Percentiles rank a stretch among this genome's conserved stretches.
phyloP scores from a whole-genome alignment of 208 protist species.

The Trypanosoma congolense region DNA sequence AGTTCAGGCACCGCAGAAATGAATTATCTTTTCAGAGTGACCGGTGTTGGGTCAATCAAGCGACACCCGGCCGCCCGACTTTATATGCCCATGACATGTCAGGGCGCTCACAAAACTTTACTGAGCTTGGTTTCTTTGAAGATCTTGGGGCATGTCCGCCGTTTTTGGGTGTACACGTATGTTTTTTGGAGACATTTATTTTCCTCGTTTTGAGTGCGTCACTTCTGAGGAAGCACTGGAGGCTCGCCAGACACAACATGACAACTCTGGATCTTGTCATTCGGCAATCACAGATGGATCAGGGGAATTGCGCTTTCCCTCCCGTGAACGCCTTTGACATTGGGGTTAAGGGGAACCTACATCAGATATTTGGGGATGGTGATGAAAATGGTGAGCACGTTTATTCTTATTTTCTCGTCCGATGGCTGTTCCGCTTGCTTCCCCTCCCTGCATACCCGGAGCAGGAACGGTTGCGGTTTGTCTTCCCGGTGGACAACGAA shows the following conservation, averaged over 20 bases:
- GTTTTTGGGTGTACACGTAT: conserved; percentile 76
- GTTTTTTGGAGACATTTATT: conserved; percentile 42
- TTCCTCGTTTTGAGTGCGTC: conserved; percentile 75
- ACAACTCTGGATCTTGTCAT: conserved; percentile 86
- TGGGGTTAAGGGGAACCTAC: conserved; percentile 64
- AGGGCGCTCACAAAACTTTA: neutral
- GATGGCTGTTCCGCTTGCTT: conserved; percentile 76
- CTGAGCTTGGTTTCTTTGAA: conserved; percentile 21
- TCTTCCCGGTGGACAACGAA: neutral
- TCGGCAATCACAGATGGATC: conserved; percentile 32
- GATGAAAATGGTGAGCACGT: conserved; percentile 41
- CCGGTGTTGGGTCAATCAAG: conserved; percentile 3
- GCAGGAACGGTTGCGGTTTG: conserved; percentile 29
- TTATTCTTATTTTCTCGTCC: conserved; percentile 36
- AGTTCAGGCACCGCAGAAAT: conserved; percentile 5
- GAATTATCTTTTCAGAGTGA: neutral
- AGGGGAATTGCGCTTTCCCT: conserved; percentile 24
- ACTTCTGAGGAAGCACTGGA: conserved; percentile 60
- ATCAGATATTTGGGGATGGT: conserved; percentile 85
- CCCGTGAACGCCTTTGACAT: conserved; percentile 73
- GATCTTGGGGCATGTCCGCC: conserved; percentile 63
- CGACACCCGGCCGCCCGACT: neutral
- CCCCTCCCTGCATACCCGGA: conserved; percentile 54
- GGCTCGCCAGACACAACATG: conserved; percentile 73
- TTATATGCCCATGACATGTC: neutral